phyloP scores from a whole-genome alignment of 2,329 filamentous ascomycete species.

The Sarocladiaceae sp. region DNA sequence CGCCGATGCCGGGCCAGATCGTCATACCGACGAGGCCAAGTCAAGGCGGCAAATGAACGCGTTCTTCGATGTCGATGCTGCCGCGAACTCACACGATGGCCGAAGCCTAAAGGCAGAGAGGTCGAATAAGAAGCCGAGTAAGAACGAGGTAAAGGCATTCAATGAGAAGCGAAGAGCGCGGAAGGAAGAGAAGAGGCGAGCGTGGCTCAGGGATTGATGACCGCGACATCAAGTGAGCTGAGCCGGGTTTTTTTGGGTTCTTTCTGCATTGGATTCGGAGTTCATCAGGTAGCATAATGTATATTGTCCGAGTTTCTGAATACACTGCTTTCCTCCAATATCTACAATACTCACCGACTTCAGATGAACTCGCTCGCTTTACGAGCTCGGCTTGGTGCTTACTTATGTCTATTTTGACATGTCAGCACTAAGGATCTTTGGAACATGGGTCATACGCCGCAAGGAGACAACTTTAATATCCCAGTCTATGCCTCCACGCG shows the following conservation, averaged over 20 bases:
- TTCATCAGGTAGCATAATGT: too few relatives aligned
- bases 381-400: too few relatives aligned
- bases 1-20: constrained; percentile 62
- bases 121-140: constrained; percentile 75
- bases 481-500: too few relatives aligned
- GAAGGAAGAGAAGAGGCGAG: constrained; percentile 91
- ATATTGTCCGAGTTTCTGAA: too few relatives aligned
- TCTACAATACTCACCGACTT: too few relatives aligned
- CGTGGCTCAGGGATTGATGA: constrained; percentile 87
- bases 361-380: too few relatives aligned
- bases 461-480: too few relatives aligned
- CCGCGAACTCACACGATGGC: constrained; percentile 86
- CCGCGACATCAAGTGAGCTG: too few relatives aligned
- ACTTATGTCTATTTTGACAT: too few relatives aligned
- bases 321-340: too few relatives aligned
- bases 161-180: constrained; percentile 83
- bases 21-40: constrained; percentile 84
- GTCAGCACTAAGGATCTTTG: too few relatives aligned
- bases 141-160: constrained; percentile 84
- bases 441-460: too few relatives aligned
- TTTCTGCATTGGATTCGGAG: neutral
- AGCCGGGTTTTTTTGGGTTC: neutral
- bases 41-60: constrained; percentile 83
- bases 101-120: constrained; percentile 89
- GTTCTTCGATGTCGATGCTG: constrained; percentile 93